Evolutionary conservation across 2,329 filamentous ascomycete species (phyloP), one percentile per base, ranked within the genome.

Genomic region (Claviceps digitariae): DNA sequence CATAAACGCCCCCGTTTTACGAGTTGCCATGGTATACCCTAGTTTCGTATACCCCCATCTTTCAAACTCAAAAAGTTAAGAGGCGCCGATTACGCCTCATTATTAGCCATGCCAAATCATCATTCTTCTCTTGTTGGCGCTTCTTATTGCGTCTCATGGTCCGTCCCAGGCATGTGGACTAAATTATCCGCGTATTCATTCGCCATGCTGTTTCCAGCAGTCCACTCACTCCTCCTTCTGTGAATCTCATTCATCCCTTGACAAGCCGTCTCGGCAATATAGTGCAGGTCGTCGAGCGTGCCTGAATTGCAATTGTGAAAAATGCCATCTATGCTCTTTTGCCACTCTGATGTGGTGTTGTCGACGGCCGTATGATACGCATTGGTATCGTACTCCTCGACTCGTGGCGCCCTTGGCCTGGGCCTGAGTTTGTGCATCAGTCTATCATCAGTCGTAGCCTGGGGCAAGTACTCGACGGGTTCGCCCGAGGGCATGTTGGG

Each of bases 241-340:
- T 79, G 67, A 34, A 72, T 64, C 61, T 71, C 66, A 38, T 67
- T 69, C 69, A 74, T 71, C 29, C 70, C 72, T 51, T 67, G 65
- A 55, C 67, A 71, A 4, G 71, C 70, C 52, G 64, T 71, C 55
- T 74, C 67, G 13, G 70, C 70, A 54, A 75, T 73, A 48, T 67
- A 65, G 52, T 72, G 69, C 54, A 75, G 62, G 55, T 71, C 68
- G 36, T 70, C 65, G n/a, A 74, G 66, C 8, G 72, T 73, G 27
- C 64, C 69, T 20, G 65, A 64, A 54, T 73, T 74, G 58, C 66
- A 67, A 58, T 74, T 74, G 27, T 66, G 63, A 54, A 74, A 75
- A 5, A 69, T 58, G 36, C 70, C 70, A 56, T 75, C 72, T 53
- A 75, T 69, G 52, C 69, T 69, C 52, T 64, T 65, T 57, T 69